phyloP scores from a whole-genome alignment of 768 basidiomycete genomes.

The Lentinula edodes region DNA sequence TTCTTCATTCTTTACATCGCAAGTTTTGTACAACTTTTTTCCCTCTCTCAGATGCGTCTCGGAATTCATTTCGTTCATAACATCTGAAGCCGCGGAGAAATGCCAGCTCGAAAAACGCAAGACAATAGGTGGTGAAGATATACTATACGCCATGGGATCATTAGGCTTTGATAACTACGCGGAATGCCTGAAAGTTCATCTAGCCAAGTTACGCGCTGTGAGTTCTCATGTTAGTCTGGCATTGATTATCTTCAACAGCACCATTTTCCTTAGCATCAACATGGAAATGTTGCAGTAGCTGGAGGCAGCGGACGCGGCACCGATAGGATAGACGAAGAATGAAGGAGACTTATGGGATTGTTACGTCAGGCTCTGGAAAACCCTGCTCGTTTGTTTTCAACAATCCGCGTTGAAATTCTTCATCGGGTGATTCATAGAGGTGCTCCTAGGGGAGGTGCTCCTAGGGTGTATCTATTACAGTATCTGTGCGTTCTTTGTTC shows the following conservation, averaged over 20 bases:
- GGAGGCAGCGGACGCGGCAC: neutral
- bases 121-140: slow-evolving; percentile 97
- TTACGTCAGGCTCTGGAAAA: too few relatives aligned
- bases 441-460: too few relatives aligned
- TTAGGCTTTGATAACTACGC: slow-evolving; percentile 95
- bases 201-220: slow-evolving; percentile 86
- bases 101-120: slow-evolving; percentile 94
- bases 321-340: slow-evolving; percentile 4
- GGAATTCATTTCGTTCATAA: slow-evolving; percentile 98
- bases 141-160: slow-evolving; percentile 87
- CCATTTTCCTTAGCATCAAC: neutral
- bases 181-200: slow-evolving; percentile 86
- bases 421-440: too few relatives aligned
- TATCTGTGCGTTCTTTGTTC: too few relatives aligned
- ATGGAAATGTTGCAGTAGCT: neutral
- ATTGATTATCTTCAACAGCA: neutral
- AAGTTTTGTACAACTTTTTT: neutral
- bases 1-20: neutral
- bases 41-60: slow-evolving; percentile 59
- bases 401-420: too few relatives aligned
- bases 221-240: slow-evolving; percentile 7
- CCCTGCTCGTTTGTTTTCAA: too few relatives aligned
- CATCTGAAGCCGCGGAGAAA: slow-evolving; percentile 93
- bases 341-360: neutral
- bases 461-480: too few relatives aligned